These are phyloP conservation scores for Pisolithus albus DNA, from an alignment of 768 basidiomycete genomes.

Conservation along the genomic window DNA sequence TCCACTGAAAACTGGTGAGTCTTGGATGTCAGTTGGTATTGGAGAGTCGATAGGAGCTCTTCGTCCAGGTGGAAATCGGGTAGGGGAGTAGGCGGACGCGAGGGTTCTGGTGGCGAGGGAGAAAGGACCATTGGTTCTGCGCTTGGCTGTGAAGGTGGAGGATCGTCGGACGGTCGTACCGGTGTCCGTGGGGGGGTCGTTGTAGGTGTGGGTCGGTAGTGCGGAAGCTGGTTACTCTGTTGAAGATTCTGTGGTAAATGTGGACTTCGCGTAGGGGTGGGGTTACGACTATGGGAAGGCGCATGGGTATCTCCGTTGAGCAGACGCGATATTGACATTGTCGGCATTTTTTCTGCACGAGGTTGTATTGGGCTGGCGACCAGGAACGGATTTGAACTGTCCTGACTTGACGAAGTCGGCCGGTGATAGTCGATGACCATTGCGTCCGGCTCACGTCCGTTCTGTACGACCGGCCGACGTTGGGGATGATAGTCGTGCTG, in stretches of 20 bases:
- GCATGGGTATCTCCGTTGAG: conserved; percentile 17
- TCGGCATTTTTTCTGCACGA: conserved; percentile 12
- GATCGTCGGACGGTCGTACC: not conserved
- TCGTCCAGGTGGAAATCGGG: conserved; percentile 73
- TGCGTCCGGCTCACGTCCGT: conserved; percentile 6
- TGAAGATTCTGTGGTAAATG: conserved; percentile 7
- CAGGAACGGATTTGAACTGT: conserved; percentile 46
- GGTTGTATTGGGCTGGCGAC: conserved; percentile 42
- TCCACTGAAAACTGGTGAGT: conserved; percentile 72
- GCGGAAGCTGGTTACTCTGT: conserved; percentile 7
- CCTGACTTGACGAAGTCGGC: conserved; percentile 20
- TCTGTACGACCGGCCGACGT: not conserved
- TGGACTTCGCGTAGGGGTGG: not conserved
- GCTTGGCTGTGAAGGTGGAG: not conserved
- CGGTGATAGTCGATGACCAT: conserved; percentile 35
- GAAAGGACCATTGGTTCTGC: conserved; percentile 13
- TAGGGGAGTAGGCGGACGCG: conserved; percentile 59
- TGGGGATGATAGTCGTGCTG: not conserved
- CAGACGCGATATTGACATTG: conserved; percentile 18
- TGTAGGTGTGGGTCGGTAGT: not conserved
- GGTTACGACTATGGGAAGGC: not conserved
- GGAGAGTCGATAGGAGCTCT: conserved; percentile 41
- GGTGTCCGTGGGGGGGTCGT: conserved; percentile 7
- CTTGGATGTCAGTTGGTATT: conserved; percentile 38
- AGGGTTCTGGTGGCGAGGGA: conserved; percentile 34